These are phyloP conservation scores for Styphnolobium japonicum DNA, from an alignment of 306 rosid genomes.

Conservation along the genomic window DNA sequence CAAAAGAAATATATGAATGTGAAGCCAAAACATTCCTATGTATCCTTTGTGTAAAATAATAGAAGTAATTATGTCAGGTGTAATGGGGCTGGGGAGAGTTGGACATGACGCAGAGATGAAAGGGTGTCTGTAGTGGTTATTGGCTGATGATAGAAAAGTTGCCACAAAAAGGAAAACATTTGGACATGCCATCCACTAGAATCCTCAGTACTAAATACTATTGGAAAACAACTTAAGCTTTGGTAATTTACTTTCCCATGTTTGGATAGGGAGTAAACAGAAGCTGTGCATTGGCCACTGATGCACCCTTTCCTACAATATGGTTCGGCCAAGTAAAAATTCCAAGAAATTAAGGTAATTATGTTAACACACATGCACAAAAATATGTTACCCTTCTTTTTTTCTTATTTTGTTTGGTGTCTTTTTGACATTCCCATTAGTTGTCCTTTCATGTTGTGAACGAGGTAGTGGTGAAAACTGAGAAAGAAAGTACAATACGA, in stretches of 20 bases:
- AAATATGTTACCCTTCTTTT: too few relatives aligned
- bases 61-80: constrained; percentile 12
- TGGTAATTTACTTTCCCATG: not conserved
- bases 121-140: not conserved
- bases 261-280: not conserved
- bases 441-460: too few relatives aligned
- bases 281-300: not conserved
- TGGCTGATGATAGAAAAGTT: not conserved
- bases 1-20: not conserved
- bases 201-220: not conserved
- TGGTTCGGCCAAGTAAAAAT: too few relatives aligned
- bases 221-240: not conserved
- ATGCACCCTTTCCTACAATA: too few relatives aligned
- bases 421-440: too few relatives aligned
- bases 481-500: too few relatives aligned
- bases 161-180: not conserved
- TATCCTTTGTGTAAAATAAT: not conserved
- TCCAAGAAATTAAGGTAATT: too few relatives aligned
- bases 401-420: too few relatives aligned
- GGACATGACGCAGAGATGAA: constrained; percentile 1
- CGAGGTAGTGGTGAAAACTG: too few relatives aligned
- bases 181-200: not conserved
- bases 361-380: too few relatives aligned
- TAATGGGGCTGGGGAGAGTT: not conserved
- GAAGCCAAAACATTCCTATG: constrained; percentile 2